Evolutionary conservation across 2,329 filamentous ascomycete genomes (phyloP).

Genomic region (Verticillium dahliae): DNA sequence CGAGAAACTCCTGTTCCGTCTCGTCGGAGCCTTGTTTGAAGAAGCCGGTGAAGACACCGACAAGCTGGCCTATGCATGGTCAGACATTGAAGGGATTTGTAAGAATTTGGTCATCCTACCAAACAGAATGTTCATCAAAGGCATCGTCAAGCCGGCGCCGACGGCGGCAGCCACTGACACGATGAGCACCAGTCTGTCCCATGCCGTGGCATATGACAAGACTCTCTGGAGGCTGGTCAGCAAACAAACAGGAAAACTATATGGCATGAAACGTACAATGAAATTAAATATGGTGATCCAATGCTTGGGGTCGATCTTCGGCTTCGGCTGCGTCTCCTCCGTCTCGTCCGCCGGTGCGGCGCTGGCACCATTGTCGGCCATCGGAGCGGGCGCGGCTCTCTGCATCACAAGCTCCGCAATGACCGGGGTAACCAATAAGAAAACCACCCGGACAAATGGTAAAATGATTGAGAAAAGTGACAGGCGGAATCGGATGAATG

Average conservation of each 20-base stretch:
- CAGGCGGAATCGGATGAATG: background rate
- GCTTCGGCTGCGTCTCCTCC: background rate
- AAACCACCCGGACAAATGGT: too few relatives aligned
- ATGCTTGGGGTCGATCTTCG: constrained; percentile 3
- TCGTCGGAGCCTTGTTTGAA: constrained; percentile 8
- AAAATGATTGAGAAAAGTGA: background rate
- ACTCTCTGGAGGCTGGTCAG: constrained; percentile 5
- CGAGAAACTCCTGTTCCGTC: constrained; percentile 8
- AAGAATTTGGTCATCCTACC: constrained; percentile 11
- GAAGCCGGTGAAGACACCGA: constrained; percentile 19
- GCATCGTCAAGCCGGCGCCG: constrained; percentile 23
- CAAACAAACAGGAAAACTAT: background rate
- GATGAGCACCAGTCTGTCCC: constrained; percentile 21
- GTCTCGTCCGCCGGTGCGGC: background rate
- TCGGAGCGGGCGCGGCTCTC: background rate
- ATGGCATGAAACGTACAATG: constrained; percentile 2
- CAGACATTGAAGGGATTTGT: background rate
- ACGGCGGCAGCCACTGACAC: constrained; percentile 23
- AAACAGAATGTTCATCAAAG: constrained; percentile 30
- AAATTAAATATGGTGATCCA: constrained; percentile 8
- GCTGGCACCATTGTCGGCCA: background rate
- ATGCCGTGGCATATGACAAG: constrained; percentile 22
- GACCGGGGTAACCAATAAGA: background rate
- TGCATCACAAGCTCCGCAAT: background rate
- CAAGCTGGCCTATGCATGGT: constrained; percentile 14